Conservation (phyloP, 2,329 filamentous ascomycete genomes). For the Hymenoscyphus linearis region DNA sequence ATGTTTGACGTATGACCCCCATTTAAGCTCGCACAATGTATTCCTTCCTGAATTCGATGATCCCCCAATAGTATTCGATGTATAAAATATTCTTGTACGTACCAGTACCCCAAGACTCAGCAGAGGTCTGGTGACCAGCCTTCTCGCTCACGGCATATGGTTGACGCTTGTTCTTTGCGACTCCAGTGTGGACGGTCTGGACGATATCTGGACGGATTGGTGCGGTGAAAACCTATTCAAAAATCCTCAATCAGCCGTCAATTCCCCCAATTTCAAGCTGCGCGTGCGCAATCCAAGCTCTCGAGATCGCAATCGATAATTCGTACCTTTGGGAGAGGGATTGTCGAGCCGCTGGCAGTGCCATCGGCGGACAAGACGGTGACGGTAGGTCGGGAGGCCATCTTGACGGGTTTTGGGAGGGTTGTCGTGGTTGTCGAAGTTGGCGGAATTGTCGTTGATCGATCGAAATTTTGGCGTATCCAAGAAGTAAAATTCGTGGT, state of each 20-base stretch:
- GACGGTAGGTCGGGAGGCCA: conserved; percentile 96
- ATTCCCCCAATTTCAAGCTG: conserved; percentile 9
- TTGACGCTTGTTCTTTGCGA: conserved; percentile 99
- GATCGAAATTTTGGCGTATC: background rate
- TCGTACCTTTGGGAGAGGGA: conserved; percentile 71
- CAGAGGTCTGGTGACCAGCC: conserved; percentile 99
- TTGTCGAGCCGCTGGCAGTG: conserved; percentile 80
- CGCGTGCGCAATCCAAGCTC: background rate
- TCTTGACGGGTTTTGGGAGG: conserved; percentile 37
- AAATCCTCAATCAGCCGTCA: conserved; percentile 19
- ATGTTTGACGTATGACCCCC: background rate
- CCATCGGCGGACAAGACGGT: conserved; percentile 96
- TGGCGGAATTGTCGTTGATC: background rate
- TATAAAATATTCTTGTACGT: conserved; percentile 41
- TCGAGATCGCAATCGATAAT: conserved; percentile 3
- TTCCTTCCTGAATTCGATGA: background rate
- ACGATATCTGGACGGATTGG: conserved; percentile 99
- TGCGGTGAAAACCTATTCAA: conserved; percentile 72
- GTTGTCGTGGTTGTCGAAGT: conserved; percentile 20
- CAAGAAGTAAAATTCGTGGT: background rate
- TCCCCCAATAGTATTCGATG: conserved; percentile 18
- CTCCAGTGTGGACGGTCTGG: conserved; percentile 91
- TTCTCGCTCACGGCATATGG: conserved; percentile 99
- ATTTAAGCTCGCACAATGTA: background rate
- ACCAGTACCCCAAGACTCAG: conserved; percentile 99